phyloP scores from a whole-genome alignment of 2,329 filamentous ascomycete genomes.

The Aureobasidium musti region DNA sequence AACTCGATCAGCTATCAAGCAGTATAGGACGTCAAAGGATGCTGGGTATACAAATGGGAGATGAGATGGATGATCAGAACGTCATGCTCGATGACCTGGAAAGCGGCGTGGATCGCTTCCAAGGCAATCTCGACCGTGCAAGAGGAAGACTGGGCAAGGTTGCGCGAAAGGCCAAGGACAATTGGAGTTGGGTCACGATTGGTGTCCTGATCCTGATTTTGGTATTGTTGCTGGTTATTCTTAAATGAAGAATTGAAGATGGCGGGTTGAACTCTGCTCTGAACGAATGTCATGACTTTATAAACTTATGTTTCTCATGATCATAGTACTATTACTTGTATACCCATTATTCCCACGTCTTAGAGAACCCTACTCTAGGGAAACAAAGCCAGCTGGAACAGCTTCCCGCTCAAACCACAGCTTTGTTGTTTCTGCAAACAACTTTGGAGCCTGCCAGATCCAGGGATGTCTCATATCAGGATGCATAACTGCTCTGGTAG shows the following conservation, averaged over 20 bases:
- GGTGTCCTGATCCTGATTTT: slow-evolving; percentile 76
- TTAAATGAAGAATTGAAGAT: neutral
- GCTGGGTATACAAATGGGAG: slow-evolving; percentile 91
- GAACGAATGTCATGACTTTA: neutral
- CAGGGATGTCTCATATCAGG: slow-evolving; percentile 13
- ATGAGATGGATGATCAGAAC: slow-evolving; percentile 91
- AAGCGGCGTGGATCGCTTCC: slow-evolving; percentile 76
- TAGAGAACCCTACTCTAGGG: neutral
- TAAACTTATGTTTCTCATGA: neutral
- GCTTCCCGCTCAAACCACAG: neutral
- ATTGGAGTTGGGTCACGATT: slow-evolving; percentile 85
- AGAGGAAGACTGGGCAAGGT: slow-evolving; percentile 70
- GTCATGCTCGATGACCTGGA: slow-evolving; percentile 89
- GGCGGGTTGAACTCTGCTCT: neutral
- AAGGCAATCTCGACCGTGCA: slow-evolving; percentile 72
- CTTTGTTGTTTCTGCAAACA: slow-evolving; percentile 4
- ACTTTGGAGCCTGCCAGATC: neutral
- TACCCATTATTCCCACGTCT: neutral
- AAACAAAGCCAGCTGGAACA: neutral
- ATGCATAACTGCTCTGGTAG: neutral
- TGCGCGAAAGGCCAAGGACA: slow-evolving; percentile 73
- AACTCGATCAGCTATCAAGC: slow-evolving; percentile 83
- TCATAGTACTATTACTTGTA: neutral
- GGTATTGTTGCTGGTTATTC: slow-evolving; percentile 66
- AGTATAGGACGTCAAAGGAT: slow-evolving; percentile 88